These are phyloP conservation scores for Penicillium cinerascens DNA, from an alignment of 495 filamentous ascomycete species.

Conservation along the genomic window DNA sequence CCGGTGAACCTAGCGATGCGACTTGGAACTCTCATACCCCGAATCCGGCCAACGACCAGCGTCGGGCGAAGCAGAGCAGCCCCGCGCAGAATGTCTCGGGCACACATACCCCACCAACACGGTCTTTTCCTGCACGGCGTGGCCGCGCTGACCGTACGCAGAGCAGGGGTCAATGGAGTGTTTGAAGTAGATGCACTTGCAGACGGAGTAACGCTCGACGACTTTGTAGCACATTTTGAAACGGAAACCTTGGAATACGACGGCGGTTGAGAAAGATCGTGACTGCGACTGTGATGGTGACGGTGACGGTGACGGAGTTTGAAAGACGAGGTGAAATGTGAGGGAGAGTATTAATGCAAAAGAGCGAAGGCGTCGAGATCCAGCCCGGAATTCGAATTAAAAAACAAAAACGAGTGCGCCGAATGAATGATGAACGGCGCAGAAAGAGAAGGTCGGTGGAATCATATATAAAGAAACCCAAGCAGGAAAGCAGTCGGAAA, in stretches of 20 bases:
- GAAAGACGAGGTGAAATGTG: neutral
- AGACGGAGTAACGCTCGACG: conserved; percentile 73
- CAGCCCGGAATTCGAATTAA: neutral
- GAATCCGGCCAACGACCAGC: conserved; percentile 45
- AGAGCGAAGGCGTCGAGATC: neutral
- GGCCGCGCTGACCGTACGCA: conserved; percentile 66
- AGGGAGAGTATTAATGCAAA: neutral
- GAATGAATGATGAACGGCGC: neutral
- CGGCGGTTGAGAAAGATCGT: neutral
- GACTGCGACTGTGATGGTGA: neutral
- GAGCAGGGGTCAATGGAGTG: conserved; percentile 74
- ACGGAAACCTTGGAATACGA: too few relatives aligned
- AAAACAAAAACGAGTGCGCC: too few relatives aligned
- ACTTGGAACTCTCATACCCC: conserved; percentile 49
- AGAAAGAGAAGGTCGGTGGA: neutral
- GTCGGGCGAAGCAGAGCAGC: conserved; percentile 14
- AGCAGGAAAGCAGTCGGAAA: neutral
- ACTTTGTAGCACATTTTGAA: conserved; percentile 69
- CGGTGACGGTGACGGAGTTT: too few relatives aligned
- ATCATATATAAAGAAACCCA: neutral
- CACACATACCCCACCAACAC: conserved; percentile 81
- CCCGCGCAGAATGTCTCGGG: conserved; percentile 51
- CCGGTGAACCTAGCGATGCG: conserved; percentile 11
- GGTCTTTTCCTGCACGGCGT: conserved; percentile 66
- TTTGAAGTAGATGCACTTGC: conserved; percentile 76